These are phyloP conservation scores for Colletotrichum simmondsii DNA, from an alignment of 2,329 filamentous ascomycete species.

Conservation along the genomic window DNA sequence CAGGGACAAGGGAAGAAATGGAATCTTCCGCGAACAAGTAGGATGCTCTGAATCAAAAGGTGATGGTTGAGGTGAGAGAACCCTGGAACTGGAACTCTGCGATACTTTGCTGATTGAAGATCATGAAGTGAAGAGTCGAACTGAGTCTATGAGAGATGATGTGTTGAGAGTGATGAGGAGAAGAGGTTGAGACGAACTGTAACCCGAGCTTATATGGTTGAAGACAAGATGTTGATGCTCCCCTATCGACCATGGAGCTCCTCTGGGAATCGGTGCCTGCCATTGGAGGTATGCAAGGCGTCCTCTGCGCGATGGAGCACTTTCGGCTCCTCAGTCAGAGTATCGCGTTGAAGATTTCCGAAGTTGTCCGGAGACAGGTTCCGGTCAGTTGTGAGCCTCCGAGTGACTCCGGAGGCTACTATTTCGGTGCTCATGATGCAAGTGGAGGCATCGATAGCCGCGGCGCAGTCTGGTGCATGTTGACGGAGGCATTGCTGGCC, in stretches of 20 bases:
- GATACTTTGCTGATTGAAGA: not conserved
- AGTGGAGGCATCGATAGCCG: not conserved
- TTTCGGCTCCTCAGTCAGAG: not conserved
- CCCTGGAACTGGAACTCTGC: constrained; percentile 1
- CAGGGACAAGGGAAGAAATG: not conserved
- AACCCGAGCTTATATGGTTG: not conserved
- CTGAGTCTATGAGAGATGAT: not conserved
- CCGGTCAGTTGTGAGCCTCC: not conserved
- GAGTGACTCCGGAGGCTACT: constrained; percentile 11
- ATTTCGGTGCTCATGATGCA: not conserved
- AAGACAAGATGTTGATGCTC: not conserved
- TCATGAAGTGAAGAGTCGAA: constrained; percentile 12
- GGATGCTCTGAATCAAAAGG: not conserved
- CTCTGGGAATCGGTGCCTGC: not conserved
- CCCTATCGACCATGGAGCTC: not conserved
- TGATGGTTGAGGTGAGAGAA: not conserved
- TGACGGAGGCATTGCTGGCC: not conserved
- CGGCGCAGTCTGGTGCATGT: not conserved
- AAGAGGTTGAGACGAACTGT: not conserved
- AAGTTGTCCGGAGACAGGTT: not conserved
- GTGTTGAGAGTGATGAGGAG: not conserved
- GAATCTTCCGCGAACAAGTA: not conserved
- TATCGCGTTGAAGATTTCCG: not conserved
- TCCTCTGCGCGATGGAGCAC: not conserved
- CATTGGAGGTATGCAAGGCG: not conserved